Evolutionary conservation across 2,329 filamentous ascomycete species (phyloP).

Genomic region (Aspergillus fijiensis): DNA sequence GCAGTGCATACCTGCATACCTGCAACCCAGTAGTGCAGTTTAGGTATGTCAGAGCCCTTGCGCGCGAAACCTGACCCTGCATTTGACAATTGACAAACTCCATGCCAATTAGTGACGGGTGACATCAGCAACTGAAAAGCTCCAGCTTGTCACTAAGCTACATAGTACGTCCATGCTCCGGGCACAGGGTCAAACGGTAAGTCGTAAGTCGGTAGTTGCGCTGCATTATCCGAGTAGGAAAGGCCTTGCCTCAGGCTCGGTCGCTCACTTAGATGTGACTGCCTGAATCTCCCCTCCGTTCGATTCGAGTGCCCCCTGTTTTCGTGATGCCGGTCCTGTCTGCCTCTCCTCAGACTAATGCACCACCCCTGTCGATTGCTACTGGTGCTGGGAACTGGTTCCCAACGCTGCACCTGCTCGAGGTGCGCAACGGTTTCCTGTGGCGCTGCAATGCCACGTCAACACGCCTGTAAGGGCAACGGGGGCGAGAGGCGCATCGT

Average conservation of each 20-base stretch:
- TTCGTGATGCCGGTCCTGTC: background rate
- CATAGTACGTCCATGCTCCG: background rate
- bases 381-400: background rate
- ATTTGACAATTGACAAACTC: background rate
- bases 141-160: background rate
- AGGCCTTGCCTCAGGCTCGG: too few species aligned
- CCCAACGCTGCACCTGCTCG: background rate
- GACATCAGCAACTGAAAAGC: background rate
- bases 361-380: background rate
- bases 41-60: background rate
- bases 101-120: background rate
- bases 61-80: background rate
- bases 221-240: too few species aligned
- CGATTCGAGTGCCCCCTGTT: background rate
- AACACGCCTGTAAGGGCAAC: background rate
- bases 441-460: slow-evolving; percentile 3
- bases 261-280: background rate
- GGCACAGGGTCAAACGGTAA: background rate
- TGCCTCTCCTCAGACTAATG: background rate
- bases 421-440: slow-evolving; percentile 1
- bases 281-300: background rate
- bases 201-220: background rate
- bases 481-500: background rate
- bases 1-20: background rate
- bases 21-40: background rate